These are phyloP conservation scores for Geotrichum reessii DNA, from an alignment of 1,139 yeast genomes.

Conservation along the genomic window DNA sequence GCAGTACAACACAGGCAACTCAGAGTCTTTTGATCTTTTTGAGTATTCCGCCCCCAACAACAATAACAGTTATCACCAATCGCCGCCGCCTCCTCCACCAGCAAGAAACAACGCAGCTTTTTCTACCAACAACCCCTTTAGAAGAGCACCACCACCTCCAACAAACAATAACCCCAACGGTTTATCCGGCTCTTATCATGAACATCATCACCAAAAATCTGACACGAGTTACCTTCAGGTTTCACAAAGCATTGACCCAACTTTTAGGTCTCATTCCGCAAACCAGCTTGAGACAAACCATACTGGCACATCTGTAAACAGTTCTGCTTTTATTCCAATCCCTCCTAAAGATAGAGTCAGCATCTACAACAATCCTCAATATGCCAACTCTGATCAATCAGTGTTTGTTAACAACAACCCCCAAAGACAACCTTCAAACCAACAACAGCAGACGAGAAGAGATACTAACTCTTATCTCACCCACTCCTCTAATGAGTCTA, in stretches of 20 bases:
- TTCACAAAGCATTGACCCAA: constrained; percentile 1
- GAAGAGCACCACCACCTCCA: constrained; percentile 15
- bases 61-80: neutral
- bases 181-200: neutral
- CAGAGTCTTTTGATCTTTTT: constrained; percentile 9
- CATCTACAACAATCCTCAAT: constrained; percentile 9
- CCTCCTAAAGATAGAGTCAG: neutral
- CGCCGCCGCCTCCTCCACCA: neutral
- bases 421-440: neutral
- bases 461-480: constrained; percentile 1
- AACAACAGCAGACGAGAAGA: neutral
- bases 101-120: constrained; percentile 5
- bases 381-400: constrained; percentile 15
- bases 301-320: neutral
- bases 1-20: constrained; percentile 2
- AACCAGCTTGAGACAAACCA: neutral
- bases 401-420: neutral
- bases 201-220: neutral
- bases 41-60: neutral
- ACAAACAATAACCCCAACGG: neutral
- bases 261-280: constrained; percentile 11
- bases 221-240: neutral
- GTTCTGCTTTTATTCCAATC: neutral
- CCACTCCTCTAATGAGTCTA: constrained; percentile 6
- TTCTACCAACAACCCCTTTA: constrained; percentile 18